These are phyloP conservation scores for Candida pseudoglaebosa DNA, from an alignment of 805 yeast species.

Conservation along the genomic window DNA sequence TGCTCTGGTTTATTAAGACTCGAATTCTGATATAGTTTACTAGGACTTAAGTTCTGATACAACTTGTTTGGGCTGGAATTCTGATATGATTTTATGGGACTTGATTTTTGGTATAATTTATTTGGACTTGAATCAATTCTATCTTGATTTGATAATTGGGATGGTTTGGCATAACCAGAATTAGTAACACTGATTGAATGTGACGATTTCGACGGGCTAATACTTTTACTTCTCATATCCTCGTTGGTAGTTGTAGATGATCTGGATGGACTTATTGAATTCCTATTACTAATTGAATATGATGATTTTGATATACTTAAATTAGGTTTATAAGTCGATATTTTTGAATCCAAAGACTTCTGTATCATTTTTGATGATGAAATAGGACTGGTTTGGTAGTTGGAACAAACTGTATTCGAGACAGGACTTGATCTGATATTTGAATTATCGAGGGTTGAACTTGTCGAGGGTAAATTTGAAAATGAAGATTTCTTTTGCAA, in stretches of 20 bases:
- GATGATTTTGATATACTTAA: conserved; percentile 8
- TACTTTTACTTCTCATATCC: neutral
- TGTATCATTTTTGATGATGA: neutral
- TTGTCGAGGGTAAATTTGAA: conserved; percentile 1
- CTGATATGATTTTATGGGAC: no score
- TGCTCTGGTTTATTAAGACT: neutral
- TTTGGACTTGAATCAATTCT: no score
- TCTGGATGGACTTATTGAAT: conserved; percentile 1
- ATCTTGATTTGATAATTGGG: neutral
- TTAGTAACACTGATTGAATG: neutral
- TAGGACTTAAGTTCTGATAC: neutral
- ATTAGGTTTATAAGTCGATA: conserved; percentile 5
- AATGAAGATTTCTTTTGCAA: conserved; percentile 11
- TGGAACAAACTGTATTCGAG: no score
- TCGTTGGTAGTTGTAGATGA: neutral
- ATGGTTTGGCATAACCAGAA: neutral
- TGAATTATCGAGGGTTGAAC: neutral
- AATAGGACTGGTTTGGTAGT: no score
- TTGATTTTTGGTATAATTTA: no score
- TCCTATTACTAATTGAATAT: neutral
- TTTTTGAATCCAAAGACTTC: neutral
- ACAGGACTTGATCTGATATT: neutral
- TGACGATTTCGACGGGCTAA: neutral
- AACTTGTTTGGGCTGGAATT: no score
- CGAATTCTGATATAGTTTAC: neutral